phyloP scores from a whole-genome alignment of 2,329 filamentous ascomycete species.

The Cryoendolithus antarcticus region DNA sequence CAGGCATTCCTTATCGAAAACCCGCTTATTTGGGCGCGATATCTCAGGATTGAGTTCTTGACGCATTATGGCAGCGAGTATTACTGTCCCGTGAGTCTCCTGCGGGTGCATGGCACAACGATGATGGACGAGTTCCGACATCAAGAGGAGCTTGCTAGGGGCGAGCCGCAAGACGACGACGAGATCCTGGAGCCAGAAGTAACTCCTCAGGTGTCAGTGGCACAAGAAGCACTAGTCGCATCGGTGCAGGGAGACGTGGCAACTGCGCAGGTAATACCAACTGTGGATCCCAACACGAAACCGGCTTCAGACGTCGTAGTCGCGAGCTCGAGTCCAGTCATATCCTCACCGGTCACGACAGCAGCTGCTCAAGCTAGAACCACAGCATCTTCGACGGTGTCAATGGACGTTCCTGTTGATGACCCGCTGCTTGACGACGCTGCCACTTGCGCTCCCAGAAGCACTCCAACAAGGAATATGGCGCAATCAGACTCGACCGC shows the following conservation, averaged over 20 bases:
- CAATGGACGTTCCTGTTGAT: too few relatives aligned
- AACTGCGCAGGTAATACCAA: too few relatives aligned
- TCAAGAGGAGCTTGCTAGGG: conserved; percentile 56
- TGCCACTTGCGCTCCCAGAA: too few relatives aligned
- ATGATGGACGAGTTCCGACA: conserved; percentile 93
- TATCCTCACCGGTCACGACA: too few relatives aligned
- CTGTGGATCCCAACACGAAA: too few relatives aligned
- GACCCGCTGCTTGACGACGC: too few relatives aligned
- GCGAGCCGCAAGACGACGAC: conserved; percentile 50
- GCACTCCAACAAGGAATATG: too few relatives aligned
- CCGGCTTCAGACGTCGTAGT: too few relatives aligned
- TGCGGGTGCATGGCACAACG: conserved; percentile 83
- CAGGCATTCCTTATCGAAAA: conserved; percentile 92
- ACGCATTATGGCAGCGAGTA: conserved; percentile 94
- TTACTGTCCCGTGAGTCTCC: conserved; percentile 83
- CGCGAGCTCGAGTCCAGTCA: too few relatives aligned
- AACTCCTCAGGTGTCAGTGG: conserved; percentile 1
- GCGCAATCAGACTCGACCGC: too few relatives aligned
- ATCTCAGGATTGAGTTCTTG: conserved; percentile 81
- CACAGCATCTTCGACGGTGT: too few relatives aligned
- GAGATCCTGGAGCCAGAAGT: conserved; percentile 31
- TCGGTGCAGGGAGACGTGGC: not conserved
- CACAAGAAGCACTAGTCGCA: not conserved
- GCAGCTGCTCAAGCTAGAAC: too few relatives aligned
- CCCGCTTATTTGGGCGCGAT: conserved; percentile 89